phyloP scores from a whole-genome alignment of 179 eudicot genomes.

The Sideroxylon spinosum region DNA sequence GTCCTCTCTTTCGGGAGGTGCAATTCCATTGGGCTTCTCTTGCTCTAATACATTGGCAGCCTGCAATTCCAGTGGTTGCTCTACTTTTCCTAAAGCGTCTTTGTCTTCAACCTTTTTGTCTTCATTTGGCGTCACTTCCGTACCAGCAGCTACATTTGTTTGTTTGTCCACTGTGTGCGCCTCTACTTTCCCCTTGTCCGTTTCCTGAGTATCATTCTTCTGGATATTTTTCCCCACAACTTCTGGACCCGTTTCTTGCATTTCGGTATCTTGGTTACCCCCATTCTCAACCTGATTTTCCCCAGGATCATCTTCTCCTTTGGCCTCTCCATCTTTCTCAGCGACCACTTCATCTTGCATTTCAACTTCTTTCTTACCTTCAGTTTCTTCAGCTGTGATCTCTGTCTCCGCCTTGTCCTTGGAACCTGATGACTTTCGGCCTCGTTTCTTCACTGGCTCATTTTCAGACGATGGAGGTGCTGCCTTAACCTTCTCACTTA shows the following conservation, averaged over 20 bases:
- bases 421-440: constrained; percentile 42
- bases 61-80: not conserved
- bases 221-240: not conserved
- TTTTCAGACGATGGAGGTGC: constrained; percentile 41
- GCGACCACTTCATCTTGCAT: constrained; percentile 16
- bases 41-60: not conserved
- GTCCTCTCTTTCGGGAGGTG: constrained; percentile 4
- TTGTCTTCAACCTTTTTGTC: not conserved
- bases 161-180: not conserved
- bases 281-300: constrained; percentile 7
- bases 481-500: constrained; percentile 60
- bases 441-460: constrained; percentile 54
- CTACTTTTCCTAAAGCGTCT: not conserved
- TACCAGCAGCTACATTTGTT: constrained; percentile 3
- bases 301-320: not conserved
- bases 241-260: constrained; percentile 12
- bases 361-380: constrained; percentile 15
- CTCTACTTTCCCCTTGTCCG: not conserved
- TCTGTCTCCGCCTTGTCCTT: constrained; percentile 36
- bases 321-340: constrained; percentile 10
- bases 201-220: constrained; percentile 1
- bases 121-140: not conserved
- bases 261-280: not conserved
- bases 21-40: not conserved
- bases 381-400: not conserved